These are phyloP conservation scores for Agastache rugosa DNA, from an alignment of 257 asterid genomes.

Conservation along the genomic window DNA sequence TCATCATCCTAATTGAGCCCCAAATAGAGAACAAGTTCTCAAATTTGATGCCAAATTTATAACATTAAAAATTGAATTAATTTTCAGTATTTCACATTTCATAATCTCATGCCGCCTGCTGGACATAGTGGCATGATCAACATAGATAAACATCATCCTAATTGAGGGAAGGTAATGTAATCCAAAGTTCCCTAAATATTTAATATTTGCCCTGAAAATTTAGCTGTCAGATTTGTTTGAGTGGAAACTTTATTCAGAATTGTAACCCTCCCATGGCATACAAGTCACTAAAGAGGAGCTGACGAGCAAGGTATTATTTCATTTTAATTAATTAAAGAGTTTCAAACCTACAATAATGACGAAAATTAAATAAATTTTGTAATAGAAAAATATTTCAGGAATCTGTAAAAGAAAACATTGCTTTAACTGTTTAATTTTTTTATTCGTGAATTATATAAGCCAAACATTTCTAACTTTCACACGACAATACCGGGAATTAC, in stretches of 20 bases:
- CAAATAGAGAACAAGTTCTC: conserved; percentile 7
- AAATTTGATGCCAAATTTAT: not conserved
- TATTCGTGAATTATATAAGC: not conserved
- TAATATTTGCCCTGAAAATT: not conserved
- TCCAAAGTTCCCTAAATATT: not conserved
- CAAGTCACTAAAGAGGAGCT: not conserved
- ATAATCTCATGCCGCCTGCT: conserved; percentile 12
- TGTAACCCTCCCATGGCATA: not conserved
- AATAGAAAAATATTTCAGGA: not conserved
- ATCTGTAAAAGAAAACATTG: not conserved
- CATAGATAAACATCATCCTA: too few species aligned
- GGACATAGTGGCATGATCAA: not conserved
- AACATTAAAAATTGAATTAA: not conserved
- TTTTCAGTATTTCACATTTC: not conserved
- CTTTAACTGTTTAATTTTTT: not conserved
- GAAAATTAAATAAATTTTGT: not conserved
- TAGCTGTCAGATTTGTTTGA: not conserved
- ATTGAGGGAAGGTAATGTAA: conserved; percentile 3
- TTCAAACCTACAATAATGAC: not conserved
- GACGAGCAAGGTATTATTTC: not conserved
- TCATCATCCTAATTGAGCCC: not conserved
- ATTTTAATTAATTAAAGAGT: not conserved
- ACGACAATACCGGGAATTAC: not conserved
- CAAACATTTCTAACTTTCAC: not conserved
- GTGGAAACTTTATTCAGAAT: not conserved